Base-by-base conservation (phyloP, 495 filamentous ascomycete species). In the Tuber melanosporum region DNA sequence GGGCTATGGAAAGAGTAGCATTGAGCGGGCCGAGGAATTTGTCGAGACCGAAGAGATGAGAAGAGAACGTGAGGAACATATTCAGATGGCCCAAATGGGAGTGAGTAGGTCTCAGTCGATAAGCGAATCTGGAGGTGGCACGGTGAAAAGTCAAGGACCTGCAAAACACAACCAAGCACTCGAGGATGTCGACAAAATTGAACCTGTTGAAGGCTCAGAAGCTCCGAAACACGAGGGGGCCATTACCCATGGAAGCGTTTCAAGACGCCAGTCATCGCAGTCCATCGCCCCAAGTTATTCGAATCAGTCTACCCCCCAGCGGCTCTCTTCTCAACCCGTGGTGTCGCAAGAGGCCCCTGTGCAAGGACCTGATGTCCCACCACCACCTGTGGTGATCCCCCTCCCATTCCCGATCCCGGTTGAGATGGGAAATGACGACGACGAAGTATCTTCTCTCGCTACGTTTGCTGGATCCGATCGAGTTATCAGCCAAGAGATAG, bases 381-480 rank as follows among this genome's bases (percentile, higher is more conserved):
- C 81, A 44, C 74, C 77, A 52, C 85, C 88, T 72, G 84, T 85
- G 36, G 85, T 90, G 47, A 84, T 89, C 6, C 89, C 91, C 1
- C 83, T 91, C 41, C 91, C 91, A 20, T 90, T 92, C 82, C 89
- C 84, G 57, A 83, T 91, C 4, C 89, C 89, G 8, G 79, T 84
- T 17, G 84, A 84, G 42, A 78, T 84, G 2, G 80, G 79, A 57
- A 84, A 83, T 26, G 82, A 86, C n/a, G 86, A 87, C 32, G 87
- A 87, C 17, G 88, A 88, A 66, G 81, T 85, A 32, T 89, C 89
- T 36, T 92, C 91, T 14, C 84, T 90, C 36, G 91, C 88, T 70
- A 89, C 90, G 10, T 87, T 89, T 83, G 89, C 88, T 17, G 91
- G 90, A 69, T 84, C 84, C 32, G 77, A 84, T 57, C 80, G 78